Evolutionary conservation across 495 filamentous ascomycete species (phyloP).

Genomic region (Astrothelium macrocarpum): DNA sequence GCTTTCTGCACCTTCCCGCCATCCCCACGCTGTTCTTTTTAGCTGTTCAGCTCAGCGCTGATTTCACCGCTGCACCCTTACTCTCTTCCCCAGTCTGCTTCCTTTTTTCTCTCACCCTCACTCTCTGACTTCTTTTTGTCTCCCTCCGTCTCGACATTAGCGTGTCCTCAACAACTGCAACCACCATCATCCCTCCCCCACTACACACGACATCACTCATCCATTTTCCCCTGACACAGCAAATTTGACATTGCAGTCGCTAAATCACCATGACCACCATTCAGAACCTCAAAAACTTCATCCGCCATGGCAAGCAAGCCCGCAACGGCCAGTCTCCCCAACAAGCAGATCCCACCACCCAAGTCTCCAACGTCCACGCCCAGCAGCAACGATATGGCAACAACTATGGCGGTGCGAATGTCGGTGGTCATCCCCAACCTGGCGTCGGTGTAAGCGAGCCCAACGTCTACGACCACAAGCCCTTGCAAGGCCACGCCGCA

Average conservation of each 20-base stretch:
- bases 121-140: not conserved
- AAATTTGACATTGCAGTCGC: not conserved
- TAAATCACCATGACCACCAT: conserved; percentile 22
- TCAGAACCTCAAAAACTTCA: conserved; percentile 94
- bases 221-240: not conserved
- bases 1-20: not conserved
- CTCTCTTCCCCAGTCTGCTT: not conserved
- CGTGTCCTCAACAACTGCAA: too few species aligned
- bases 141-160: not conserved
- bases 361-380: conserved; percentile 57
- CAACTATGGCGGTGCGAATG: conserved; percentile 36
- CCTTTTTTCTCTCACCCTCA: not conserved
- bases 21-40: not conserved
- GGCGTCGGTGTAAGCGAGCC: conserved; percentile 50
- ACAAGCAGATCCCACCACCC: conserved; percentile 57
- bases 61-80: not conserved
- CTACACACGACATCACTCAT: conserved; percentile 9
- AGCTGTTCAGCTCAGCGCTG: not conserved
- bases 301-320: conserved; percentile 96
- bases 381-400: conserved; percentile 43
- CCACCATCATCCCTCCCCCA: not conserved
- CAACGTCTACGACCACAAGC: conserved; percentile 37
- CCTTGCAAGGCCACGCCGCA: conserved; percentile 31
- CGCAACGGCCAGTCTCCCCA: conserved; percentile 54
- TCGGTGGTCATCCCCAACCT: not conserved